Evolutionary conservation across 495 filamentous ascomycete species (phyloP).

Genomic region (Entonaema liquescens): DNA sequence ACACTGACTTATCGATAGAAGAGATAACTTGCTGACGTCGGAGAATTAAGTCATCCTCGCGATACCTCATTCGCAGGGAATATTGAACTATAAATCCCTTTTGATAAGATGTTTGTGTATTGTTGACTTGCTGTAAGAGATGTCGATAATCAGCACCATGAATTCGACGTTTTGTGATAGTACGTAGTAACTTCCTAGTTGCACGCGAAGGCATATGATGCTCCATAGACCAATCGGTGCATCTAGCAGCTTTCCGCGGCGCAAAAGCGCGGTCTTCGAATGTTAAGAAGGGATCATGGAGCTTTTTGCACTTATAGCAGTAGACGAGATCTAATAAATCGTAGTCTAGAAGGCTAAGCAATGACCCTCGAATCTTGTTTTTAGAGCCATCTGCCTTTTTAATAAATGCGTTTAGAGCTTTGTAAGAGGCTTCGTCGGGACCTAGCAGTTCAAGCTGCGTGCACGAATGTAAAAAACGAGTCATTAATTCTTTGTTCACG

Average conservation of each 20-base stretch:
- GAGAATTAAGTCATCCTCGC: slow-evolving; percentile 21
- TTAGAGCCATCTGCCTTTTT: slow-evolving; percentile 13
- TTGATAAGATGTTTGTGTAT: slow-evolving; percentile 28
- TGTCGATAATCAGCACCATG: slow-evolving; percentile 33
- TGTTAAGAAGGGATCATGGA: slow-evolving; percentile 32
- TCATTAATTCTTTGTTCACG: slow-evolving; percentile 38
- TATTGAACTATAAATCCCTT: slow-evolving; percentile 28
- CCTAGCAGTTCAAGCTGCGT: not conserved
- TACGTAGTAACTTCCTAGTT: slow-evolving; percentile 35
- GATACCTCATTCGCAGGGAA: slow-evolving; percentile 31
- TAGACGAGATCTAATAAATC: slow-evolving; percentile 33
- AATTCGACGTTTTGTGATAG: slow-evolving; percentile 34
- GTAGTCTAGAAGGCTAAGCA: slow-evolving; percentile 33
- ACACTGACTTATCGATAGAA: slow-evolving; percentile 28
- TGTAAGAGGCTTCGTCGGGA: slow-evolving; percentile 8
- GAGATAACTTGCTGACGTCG: slow-evolving; percentile 33
- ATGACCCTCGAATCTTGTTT: slow-evolving; percentile 24
- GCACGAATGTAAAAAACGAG: slow-evolving; percentile 28
- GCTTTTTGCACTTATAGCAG: slow-evolving; percentile 37
- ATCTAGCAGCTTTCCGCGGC: slow-evolving; percentile 16
- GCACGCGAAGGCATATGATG: slow-evolving; percentile 39
- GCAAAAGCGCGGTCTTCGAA: slow-evolving; percentile 32
- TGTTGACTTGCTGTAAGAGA: slow-evolving; percentile 34
- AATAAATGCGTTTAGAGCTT: slow-evolving; percentile 17
- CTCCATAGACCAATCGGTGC: slow-evolving; percentile 34